Conservation (phyloP, 202 grass and related monocot genomes). For the Panicum virgatum region DNA sequence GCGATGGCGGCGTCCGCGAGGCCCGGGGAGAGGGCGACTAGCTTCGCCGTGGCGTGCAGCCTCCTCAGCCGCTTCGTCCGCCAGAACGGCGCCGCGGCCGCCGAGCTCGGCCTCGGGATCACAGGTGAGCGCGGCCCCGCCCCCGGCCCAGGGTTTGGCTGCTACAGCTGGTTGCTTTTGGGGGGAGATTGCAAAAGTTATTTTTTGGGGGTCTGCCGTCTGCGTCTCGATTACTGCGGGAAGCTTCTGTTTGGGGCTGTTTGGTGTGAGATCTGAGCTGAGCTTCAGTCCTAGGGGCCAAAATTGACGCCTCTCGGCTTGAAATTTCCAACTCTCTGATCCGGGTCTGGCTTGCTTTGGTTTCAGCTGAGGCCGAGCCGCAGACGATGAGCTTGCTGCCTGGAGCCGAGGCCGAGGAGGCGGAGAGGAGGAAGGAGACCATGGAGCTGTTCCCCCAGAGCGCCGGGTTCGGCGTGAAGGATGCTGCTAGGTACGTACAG, state of each 20-base stretch:
- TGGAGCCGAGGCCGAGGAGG: conserved; percentile 28
- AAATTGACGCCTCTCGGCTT: neutral
- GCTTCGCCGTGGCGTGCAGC: conserved; percentile 81
- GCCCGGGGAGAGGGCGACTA: conserved; percentile 66
- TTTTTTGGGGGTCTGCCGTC: neutral
- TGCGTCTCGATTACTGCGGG: neutral
- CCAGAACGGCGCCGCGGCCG: conserved; percentile 63
- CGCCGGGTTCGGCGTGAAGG: conserved; percentile 53
- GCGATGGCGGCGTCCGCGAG: conserved; percentile 55
- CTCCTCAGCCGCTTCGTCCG: conserved; percentile 74
- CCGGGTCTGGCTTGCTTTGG: neutral
- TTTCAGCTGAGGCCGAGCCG: conserved; percentile 56
- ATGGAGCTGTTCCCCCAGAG: conserved; percentile 88
- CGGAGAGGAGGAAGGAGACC: conserved; percentile 51
- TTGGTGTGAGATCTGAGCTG: conserved; percentile 42
- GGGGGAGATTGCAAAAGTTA: neutral
- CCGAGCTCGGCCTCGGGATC: conserved; percentile 64
- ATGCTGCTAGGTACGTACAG: conserved; percentile 39
- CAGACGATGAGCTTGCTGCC: conserved; percentile 48
- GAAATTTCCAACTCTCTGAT: conserved; percentile 13
- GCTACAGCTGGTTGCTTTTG: neutral
- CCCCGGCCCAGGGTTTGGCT: neutral
- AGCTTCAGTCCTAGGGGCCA: neutral
- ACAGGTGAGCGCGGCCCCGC: conserved; percentile 28
- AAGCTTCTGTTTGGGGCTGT: neutral